Evolutionary conservation across 345 rosid genomes (phyloP), one percentile per base, ranked within the genome.

Genomic region (Eutrema yunnanense): DNA sequence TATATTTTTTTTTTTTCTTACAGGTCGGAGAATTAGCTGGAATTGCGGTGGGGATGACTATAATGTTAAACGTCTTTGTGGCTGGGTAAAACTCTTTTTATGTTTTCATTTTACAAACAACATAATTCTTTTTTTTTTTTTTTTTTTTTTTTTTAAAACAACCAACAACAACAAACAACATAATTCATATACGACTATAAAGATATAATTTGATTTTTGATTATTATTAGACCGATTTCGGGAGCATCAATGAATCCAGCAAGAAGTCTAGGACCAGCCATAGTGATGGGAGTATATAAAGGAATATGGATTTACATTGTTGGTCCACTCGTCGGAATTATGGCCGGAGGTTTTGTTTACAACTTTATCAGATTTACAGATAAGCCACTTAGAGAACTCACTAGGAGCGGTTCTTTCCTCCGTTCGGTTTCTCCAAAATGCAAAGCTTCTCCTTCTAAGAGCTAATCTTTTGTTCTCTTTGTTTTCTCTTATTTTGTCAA

Each of bases 201-300:
- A 40, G 9, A 14, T 27, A 42, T 13, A 26, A 14, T 62, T 36
- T 50, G 8, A 9, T 13, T 36, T 49, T 19, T 49, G 4, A 50
- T 36, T 36, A 49, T 1, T 5, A 8, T 54, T 81, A 89, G 92
- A 62, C 93, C 86, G 0, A 69, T 86, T 3, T 86, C 91, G 1
- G 96, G 97, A 60, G 97, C 86, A 12, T 89, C 93, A 1, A 89
- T 91, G 97, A 91, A 89, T 75, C 97, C 96, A 6, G 96, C 97
- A 0, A 87, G 97, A 78, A 89, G 89, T 59, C 7, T 89, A 7
- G 96, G 97, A 14, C 97, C 96, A 27, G 96, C 92, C 3, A 40
- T 89, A 4, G 85, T 82, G 34, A 79, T 75, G 85, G 81, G 77
- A 42, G 46, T 43, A 3, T 87, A 78, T 56, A 75, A 74, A 49